Evolutionary conservation across 2,329 filamentous ascomycete species (phyloP).

Genomic region (Lasiodiplodia sp.): DNA sequence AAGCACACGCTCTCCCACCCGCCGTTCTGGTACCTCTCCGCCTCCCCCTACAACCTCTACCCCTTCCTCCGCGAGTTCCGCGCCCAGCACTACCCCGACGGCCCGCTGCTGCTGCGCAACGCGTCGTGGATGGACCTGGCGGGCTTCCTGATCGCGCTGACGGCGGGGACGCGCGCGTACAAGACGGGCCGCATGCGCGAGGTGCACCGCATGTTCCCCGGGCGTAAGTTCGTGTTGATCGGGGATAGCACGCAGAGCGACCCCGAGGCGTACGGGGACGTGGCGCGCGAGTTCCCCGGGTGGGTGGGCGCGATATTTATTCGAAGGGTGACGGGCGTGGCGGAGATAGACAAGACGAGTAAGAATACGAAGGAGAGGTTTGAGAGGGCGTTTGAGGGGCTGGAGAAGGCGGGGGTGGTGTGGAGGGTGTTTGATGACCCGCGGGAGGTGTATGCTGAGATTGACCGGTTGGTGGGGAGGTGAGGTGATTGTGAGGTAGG

Average conservation of each 20-base stretch:
- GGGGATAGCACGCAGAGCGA: slow-evolving; percentile 93
- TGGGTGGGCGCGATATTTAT: slow-evolving; percentile 89
- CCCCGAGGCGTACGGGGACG: slow-evolving; percentile 86
- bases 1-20: slow-evolving; percentile 63
- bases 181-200: slow-evolving; percentile 82
- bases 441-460: slow-evolving; percentile 62
- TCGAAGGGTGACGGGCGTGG: slow-evolving; percentile 79
- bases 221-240: slow-evolving; percentile 79
- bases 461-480: slow-evolving; percentile 36
- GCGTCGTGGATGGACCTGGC: slow-evolving; percentile 84
- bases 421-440: slow-evolving; percentile 89
- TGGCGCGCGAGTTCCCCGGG: slow-evolving; percentile 70
- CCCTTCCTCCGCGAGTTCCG: slow-evolving; percentile 82
- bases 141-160: slow-evolving; percentile 80
- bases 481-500: not conserved
- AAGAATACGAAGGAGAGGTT: slow-evolving; percentile 73
- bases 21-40: slow-evolving; percentile 91
- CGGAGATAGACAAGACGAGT: slow-evolving; percentile 77
- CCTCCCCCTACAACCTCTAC: slow-evolving; percentile 93
- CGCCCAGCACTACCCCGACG: slow-evolving; percentile 72
- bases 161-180: slow-evolving; percentile 82
- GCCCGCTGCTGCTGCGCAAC: slow-evolving; percentile 84
- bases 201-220: slow-evolving; percentile 79
- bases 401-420: slow-evolving; percentile 64
- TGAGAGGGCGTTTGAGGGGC: slow-evolving; percentile 78